Base-by-base conservation (phyloP, 148 eudicot genomes). In the Rhododendron williamsianum region DNA sequence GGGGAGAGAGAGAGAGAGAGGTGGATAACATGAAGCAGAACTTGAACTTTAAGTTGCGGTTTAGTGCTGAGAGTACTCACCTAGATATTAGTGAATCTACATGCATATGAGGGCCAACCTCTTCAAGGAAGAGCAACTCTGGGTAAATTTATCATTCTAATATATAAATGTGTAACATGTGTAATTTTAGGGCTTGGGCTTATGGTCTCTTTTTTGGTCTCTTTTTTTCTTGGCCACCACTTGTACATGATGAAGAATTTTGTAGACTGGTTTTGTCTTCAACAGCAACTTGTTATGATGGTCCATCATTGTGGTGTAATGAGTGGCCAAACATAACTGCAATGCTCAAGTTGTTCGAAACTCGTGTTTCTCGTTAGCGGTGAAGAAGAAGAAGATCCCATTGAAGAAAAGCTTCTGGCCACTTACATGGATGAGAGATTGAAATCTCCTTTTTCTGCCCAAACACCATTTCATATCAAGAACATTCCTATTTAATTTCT, bases 321-420 rank as follows among this genome's bases (percentile, higher is more conserved):
- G 81, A 45, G 23, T n/a, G 80, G 80, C 27, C 49, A n/a, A 77
- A 78, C 33, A 78, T n/a, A 78, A 45, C 4, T 78, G 81, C 81
- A 78, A 46, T 19, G 35, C 81, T 78, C 27, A 27, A 45, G 15
- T 12, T 78, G 35, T 12, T 23, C 0, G 2, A 18, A 54, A 54
- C 60, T 54, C 23, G 6, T 18, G 60, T 16, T 9, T 23, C 30
- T 65, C 13, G 30, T n/a, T 65, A 65, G n/a, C 30, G 8, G 30
- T 63, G 71, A 63, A 23, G 67, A 16, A 60, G 69, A 18, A 63
- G 69, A 63, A 63, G 71, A 54, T 54, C 60, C 60, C 19, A 54
- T 54, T 54, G 60, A 54, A 54, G 21, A 3, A 15, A 16, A 54
- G 56, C 60, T 16, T 54, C 21, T 54, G 4, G 60, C 60, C 19